Percentiles rank a stretch among this genome's conserved stretches.
These are phyloP conservation scores for Eucalyptus pauciflora DNA, from an alignment of 345 rosid species.

Conservation along the genomic window DNA sequence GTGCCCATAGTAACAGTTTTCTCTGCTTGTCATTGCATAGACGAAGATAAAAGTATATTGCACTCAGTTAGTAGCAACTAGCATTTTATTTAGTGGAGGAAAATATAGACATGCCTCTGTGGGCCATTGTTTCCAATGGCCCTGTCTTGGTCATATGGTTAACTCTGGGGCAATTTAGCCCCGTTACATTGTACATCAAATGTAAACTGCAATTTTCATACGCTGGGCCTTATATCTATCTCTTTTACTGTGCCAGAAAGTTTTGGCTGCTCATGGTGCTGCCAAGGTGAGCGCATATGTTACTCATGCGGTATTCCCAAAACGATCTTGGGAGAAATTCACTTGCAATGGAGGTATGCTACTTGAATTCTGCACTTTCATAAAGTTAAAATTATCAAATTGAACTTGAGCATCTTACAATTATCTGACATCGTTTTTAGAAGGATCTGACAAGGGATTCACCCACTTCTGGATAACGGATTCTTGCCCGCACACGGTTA, in stretches of 20 bases:
- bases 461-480: conserved; percentile 93
- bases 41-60: background rate
- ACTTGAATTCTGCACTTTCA: background rate
- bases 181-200: background rate
- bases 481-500: conserved; percentile 85
- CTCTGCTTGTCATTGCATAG: background rate
- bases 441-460: conserved; percentile 50
- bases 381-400: background rate
- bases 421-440: background rate
- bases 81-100: background rate
- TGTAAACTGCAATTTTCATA: background rate
- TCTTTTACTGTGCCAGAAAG: conserved; percentile 50
- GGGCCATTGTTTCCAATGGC: background rate
- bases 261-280: conserved; percentile 79
- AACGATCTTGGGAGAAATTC: conserved; percentile 88
- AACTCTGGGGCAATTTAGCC: background rate
- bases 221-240: background rate
- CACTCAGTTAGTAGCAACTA: background rate
- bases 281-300: conserved; percentile 93
- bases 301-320: conserved; percentile 96
- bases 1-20: background rate
- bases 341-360: conserved; percentile 40
- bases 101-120: background rate
- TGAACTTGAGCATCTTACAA: background rate
- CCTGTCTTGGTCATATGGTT: background rate